phyloP scores from a whole-genome alignment of 768 basidiomycete species.

The Xerocomellus chrysenteron region DNA sequence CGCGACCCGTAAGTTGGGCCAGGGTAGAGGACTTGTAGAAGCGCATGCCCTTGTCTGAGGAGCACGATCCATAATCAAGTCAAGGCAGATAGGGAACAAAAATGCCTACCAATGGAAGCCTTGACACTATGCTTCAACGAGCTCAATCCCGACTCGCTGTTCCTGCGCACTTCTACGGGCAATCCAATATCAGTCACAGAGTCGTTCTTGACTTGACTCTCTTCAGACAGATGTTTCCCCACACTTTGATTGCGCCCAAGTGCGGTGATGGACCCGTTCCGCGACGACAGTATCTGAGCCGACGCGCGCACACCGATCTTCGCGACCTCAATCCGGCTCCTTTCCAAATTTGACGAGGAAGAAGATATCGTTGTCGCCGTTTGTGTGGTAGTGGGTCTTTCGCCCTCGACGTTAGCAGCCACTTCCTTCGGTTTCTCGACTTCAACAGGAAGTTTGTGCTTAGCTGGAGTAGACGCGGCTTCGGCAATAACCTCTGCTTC shows the following conservation, averaged over 20 bases:
- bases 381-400: slow-evolving; percentile 9
- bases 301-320: slow-evolving; percentile 28
- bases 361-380: slow-evolving; percentile 19
- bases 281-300: slow-evolving; percentile 28
- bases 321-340: slow-evolving; percentile 31
- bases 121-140: slow-evolving; percentile 70
- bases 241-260: slow-evolving; percentile 11
- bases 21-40: slow-evolving; percentile 64
- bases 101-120: slow-evolving; percentile 63
- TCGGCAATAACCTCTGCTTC: slow-evolving; percentile 29
- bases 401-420: background rate
- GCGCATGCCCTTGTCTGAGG: slow-evolving; percentile 64
- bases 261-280: slow-evolving; percentile 22
- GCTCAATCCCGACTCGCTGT: slow-evolving; percentile 40
- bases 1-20: slow-evolving; percentile 38
- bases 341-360: slow-evolving; percentile 24
- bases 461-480: slow-evolving; percentile 12
- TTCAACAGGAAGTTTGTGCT: slow-evolving; percentile 1
- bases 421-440: slow-evolving; percentile 1
- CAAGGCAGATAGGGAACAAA: background rate
- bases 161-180: slow-evolving; percentile 25
- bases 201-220: slow-evolving; percentile 6
- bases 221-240: slow-evolving; percentile 9
- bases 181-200: slow-evolving; percentile 23
- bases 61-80: background rate